Evolutionary conservation across 1,284 basidiomycete species (phyloP), one percentile per base, ranked within the genome.

Genomic region (Kalmanozyma brasiliensis): DNA sequence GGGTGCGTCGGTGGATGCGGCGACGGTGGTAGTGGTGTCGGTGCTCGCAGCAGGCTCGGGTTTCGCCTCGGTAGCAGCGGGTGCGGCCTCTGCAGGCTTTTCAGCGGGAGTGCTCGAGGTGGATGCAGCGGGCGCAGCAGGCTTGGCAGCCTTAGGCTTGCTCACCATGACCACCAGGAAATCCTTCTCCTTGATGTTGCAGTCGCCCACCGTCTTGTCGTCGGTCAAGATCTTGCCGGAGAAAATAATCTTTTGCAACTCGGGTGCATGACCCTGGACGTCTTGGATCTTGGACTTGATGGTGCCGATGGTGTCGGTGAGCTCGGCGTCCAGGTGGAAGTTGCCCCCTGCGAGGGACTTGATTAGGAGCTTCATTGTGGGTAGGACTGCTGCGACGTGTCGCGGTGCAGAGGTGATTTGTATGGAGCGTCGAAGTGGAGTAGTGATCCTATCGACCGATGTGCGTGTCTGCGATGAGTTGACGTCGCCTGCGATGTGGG

Each of bases 121-220:
- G 3, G 61, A 24, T 9, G 68, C 46, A 24, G 70, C 38, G 20
- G 83, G 64, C 16, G 83, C 53, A 13, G 69, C 53, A 41, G 70
- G 61, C 53, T 75, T 75, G 13, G 73, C 55, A 17, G 64, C 63
- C 51, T 78, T 78, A 7, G 76, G 76, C 56, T 78, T 98, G 52
- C 93, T 89, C 41, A 98, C 92, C 95, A 98, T 98, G 43, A 98
- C 88, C 17, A 99, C 96, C 60, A 98, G 86, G 85, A 99, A 99
- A 51, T 97, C 95, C 85, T 97, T 98, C 85, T 98, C 95, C 85
- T 97, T 95, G 86, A 98, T 92, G 62, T 91, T 89, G 81, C 91
- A 92, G 56, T 90, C 90, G 71, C 88, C 91, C 35, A 99, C 87
- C 1, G 90, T 91, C 86, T 94, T 94, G 60, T 89, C 88, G 83